Percentiles rank a stretch among this genome's conserved stretches.
These are phyloP conservation scores for Xylariaceae sp. DNA, from an alignment of 2,329 filamentous ascomycete species.

Conservation along the genomic window DNA sequence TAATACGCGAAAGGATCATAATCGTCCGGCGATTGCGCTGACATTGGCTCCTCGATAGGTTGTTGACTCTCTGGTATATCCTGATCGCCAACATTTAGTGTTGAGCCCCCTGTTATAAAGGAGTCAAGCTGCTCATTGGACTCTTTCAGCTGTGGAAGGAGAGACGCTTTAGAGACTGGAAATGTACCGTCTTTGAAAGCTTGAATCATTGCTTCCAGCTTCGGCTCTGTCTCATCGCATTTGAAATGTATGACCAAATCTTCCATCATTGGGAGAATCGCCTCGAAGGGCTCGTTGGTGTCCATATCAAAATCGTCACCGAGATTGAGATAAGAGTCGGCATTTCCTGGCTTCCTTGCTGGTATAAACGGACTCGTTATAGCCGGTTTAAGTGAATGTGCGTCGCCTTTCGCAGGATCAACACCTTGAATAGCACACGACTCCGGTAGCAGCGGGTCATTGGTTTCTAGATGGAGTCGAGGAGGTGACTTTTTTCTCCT, in stretches of 20 bases:
- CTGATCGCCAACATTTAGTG: conserved; percentile 4
- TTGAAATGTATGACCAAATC: conserved; percentile 53
- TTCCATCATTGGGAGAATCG: conserved; percentile 49
- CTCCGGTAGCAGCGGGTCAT: conserved; percentile 6
- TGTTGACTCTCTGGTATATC: conserved; percentile 8
- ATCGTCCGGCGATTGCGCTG: conserved; percentile 32
- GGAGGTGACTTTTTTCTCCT: conserved; percentile 24
- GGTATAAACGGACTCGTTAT: conserved; percentile 35
- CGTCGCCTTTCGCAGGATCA: conserved; percentile 25
- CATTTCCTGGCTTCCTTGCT: conserved; percentile 36
- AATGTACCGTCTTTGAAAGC: conserved; percentile 41
- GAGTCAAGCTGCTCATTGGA: conserved; percentile 5
- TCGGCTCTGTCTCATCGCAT: conserved; percentile 37
- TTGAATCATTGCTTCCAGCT: conserved; percentile 44
- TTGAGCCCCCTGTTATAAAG: conserved; percentile 1
- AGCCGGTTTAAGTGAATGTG: conserved; percentile 20
- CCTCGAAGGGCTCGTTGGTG: conserved; percentile 31
- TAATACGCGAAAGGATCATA: conserved; percentile 44
- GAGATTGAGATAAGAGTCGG: conserved; percentile 9
- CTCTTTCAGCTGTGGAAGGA: conserved; percentile 15
- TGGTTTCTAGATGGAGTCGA: conserved; percentile 23
- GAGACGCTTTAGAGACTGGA: conserved; percentile 25
- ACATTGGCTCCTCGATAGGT: conserved; percentile 13
- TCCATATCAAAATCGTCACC: conserved; percentile 17
- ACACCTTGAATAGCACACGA: conserved; percentile 21